These are phyloP conservation scores for Nephelium lappaceum DNA, from an alignment of 345 rosid genomes.

Conservation along the genomic window DNA sequence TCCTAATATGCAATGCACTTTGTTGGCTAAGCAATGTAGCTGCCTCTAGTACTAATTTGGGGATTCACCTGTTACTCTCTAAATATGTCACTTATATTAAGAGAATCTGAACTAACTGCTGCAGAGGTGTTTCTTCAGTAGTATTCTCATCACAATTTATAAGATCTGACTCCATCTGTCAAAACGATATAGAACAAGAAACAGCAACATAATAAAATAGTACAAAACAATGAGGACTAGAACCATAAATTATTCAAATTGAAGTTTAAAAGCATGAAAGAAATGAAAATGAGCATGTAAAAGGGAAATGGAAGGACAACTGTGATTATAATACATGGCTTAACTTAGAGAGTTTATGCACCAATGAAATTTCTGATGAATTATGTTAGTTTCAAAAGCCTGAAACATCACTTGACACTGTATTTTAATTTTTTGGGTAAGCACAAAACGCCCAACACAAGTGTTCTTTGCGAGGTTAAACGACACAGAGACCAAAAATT, in stretches of 20 bases:
- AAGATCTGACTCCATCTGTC: constrained; percentile 42
- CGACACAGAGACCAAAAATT: no score
- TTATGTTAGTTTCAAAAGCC: no score
- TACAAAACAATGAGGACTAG: not conserved
- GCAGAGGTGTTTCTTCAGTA: constrained; percentile 33
- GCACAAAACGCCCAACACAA: no score
- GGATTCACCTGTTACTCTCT: constrained; percentile 55
- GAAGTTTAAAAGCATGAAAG: not conserved
- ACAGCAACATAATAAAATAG: no score
- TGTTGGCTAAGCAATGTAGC: no score
- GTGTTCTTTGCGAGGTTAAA: no score
- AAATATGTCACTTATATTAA: constrained; percentile 39
- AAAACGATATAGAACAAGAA: not conserved
- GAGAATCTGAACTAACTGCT: constrained; percentile 38
- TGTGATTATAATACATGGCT: not conserved
- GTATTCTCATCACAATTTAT: constrained; percentile 34
- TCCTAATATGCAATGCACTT: no score
- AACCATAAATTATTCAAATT: constrained; percentile 8
- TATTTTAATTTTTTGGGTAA: no score
- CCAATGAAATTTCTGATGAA: not conserved
- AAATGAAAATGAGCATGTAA: not conserved
- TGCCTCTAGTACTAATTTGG: constrained; percentile 42
- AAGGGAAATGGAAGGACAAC: not conserved
- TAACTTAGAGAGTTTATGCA: not conserved
- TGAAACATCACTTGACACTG: no score